phyloP scores from a whole-genome alignment of 257 asterid species.

The Ehretia macrophylla region DNA sequence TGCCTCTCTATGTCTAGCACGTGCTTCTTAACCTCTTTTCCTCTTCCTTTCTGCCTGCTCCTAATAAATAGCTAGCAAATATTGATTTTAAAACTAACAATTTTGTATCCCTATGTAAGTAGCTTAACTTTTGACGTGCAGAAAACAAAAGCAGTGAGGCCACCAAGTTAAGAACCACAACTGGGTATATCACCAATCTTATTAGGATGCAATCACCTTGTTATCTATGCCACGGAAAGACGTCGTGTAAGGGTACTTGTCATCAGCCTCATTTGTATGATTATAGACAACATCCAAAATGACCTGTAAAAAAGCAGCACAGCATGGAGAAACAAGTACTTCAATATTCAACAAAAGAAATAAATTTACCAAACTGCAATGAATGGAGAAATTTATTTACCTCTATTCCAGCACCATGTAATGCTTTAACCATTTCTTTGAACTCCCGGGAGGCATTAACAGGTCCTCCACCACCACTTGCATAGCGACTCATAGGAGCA shows the following conservation, averaged over 20 bases:
- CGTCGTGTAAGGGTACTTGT: constrained; percentile 75
- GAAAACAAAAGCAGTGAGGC: not conserved
- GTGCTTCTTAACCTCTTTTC: no score
- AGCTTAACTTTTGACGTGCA: not conserved
- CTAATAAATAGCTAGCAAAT: no score
- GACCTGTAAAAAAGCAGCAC: constrained; percentile 48
- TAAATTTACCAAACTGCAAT: constrained; percentile 11
- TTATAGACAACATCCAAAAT: constrained; percentile 95
- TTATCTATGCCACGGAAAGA: constrained; percentile 98
- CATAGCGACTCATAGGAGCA: constrained; percentile 99
- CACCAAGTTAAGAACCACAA: not conserved
- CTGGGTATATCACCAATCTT: not conserved
- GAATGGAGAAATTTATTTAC: constrained; percentile 28
- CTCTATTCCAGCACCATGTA: constrained; percentile 95
- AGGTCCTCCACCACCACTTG: constrained; percentile 91
- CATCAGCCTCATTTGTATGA: constrained; percentile 97
- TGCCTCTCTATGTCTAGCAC: no score
- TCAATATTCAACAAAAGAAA: constrained; percentile 4
- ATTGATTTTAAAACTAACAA: no score
- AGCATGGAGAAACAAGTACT: constrained; percentile 6
- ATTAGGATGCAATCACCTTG: constrained; percentile 56
- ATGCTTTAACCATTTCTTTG: constrained; percentile 92
- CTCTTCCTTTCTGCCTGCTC: no score
- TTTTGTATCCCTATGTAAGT: no score
- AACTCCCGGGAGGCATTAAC: constrained; percentile 69